These are phyloP conservation scores for Grosmannia huntii DNA, from an alignment of 2,329 filamentous ascomycete genomes.

Conservation along the genomic window DNA sequence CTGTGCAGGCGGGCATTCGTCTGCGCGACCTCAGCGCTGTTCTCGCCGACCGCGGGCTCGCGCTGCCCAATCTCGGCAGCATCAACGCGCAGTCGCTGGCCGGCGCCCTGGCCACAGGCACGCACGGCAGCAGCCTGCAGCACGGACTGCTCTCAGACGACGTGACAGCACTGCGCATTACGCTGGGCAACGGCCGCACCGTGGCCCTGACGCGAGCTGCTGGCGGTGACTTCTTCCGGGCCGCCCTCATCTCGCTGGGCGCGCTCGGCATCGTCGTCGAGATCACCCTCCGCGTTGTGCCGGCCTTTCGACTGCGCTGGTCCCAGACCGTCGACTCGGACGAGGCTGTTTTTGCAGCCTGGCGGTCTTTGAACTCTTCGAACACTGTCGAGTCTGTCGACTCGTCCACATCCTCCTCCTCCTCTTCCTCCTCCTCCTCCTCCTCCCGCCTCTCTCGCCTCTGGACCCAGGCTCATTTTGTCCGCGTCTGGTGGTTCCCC, in stretches of 20 bases:
- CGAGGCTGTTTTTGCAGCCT: constrained; percentile 46
- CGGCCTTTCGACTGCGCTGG: constrained; percentile 78
- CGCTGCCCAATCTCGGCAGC: constrained; percentile 84
- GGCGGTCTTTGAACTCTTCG: no score
- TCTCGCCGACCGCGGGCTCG: constrained; percentile 63
- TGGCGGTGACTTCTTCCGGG: constrained; percentile 69
- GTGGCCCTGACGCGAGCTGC: constrained; percentile 56
- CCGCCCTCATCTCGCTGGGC: constrained; percentile 75
- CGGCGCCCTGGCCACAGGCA: constrained; percentile 84
- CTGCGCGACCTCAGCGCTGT: constrained; percentile 60
- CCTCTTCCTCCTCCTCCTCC: no score
- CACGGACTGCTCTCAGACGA: constrained; percentile 79
- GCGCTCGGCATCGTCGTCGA: constrained; percentile 85
- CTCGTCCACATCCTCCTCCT: not conserved
- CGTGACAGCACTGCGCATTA: constrained; percentile 62
- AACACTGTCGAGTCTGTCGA: no score
- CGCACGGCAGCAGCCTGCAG: constrained; percentile 74
- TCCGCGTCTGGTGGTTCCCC: constrained; percentile 95
- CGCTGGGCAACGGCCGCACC: constrained; percentile 66
- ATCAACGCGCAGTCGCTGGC: constrained; percentile 92
- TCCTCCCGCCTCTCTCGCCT: constrained; percentile 41
- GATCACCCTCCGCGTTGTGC: constrained; percentile 70
- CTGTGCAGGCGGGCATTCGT: constrained; percentile 80
- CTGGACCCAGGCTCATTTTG: constrained; percentile 79
- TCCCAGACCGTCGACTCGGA: constrained; percentile 65